Evolutionary conservation across 345 rosid species (phyloP).

Genomic region (Geranium brycei): DNA sequence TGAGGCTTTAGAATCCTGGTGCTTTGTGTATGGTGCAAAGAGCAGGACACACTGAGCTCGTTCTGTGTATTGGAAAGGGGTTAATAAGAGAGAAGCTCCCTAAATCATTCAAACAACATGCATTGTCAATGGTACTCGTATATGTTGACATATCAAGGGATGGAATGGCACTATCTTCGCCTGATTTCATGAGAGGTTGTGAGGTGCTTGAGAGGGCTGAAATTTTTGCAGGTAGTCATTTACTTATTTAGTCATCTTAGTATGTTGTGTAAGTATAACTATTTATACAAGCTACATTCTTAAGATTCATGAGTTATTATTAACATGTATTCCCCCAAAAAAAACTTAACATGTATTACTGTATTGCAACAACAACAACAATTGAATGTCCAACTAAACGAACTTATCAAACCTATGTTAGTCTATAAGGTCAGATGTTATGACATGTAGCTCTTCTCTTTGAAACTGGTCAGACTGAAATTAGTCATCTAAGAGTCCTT

Average conservation of each 20-base stretch:
- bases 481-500: background rate
- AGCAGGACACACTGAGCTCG: slow-evolving; percentile 66
- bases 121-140: slow-evolving; percentile 74
- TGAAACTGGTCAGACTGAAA: background rate
- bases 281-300: too few species aligned
- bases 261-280: background rate
- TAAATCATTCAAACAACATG: slow-evolving; percentile 84
- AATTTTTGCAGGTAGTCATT: slow-evolving; percentile 64
- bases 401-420: too few species aligned
- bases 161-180: slow-evolving; percentile 71
- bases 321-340: too few species aligned
- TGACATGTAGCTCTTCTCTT: background rate
- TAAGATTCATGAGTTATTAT: too few species aligned
- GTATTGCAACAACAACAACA: too few species aligned
- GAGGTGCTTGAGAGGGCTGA: slow-evolving; percentile 85
- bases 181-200: slow-evolving; percentile 66
- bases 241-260: background rate
- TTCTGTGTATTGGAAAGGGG: slow-evolving; percentile 53
- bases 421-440: too few species aligned
- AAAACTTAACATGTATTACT: too few species aligned
- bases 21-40: slow-evolving; percentile 82
- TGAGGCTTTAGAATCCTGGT: slow-evolving; percentile 63
- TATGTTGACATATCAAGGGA: slow-evolving; percentile 79
- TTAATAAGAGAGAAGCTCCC: slow-evolving; percentile 77
- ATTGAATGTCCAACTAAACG: too few species aligned